A percentile compares a stretch with the other conserved stretches of the same genome.
Evolutionary conservation across 805 yeast species (phyloP).

Genomic region (Candida tibetensis): DNA sequence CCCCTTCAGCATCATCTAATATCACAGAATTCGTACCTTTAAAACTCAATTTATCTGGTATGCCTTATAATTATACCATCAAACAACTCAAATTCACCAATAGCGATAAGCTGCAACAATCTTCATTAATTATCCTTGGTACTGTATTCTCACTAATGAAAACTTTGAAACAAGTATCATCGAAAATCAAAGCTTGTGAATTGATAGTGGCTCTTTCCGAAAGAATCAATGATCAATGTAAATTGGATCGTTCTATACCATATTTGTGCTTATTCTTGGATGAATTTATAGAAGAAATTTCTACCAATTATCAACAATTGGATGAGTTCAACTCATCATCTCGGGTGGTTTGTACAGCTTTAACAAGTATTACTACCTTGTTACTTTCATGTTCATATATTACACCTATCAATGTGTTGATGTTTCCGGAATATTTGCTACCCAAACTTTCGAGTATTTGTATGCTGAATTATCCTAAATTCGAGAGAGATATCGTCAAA

Average conservation of each 20-base stretch:
- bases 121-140: slow-evolving; percentile 57
- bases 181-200: slow-evolving; percentile 70
- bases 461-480: slow-evolving; percentile 26
- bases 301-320: slow-evolving; percentile 1
- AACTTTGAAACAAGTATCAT: slow-evolving; percentile 56
- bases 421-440: slow-evolving; percentile 78
- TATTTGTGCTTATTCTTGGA: slow-evolving; percentile 70
- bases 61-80: slow-evolving; percentile 44
- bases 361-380: slow-evolving; percentile 65
- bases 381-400: slow-evolving; percentile 60
- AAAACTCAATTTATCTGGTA: slow-evolving; percentile 50
- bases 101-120: slow-evolving; percentile 34
- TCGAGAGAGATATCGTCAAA: slow-evolving; percentile 37
- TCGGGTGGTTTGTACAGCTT: slow-evolving; percentile 64
- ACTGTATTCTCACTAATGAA: slow-evolving; percentile 58
- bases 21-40: slow-evolving; percentile 28
- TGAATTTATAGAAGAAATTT: slow-evolving; percentile 39
- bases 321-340: slow-evolving; percentile 34
- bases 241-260: slow-evolving; percentile 83
- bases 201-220: slow-evolving; percentile 74
- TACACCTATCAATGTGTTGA: slow-evolving; percentile 68
- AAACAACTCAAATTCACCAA: slow-evolving; percentile 18
- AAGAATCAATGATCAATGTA: slow-evolving; percentile 74
- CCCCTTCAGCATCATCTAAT: not conserved
- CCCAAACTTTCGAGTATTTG: slow-evolving; percentile 53